Percentiles rank a stretch among this genome's conserved stretches.
Conservation (phyloP, 192 early-diverging fungal genomes). For the Podila epigama region DNA sequence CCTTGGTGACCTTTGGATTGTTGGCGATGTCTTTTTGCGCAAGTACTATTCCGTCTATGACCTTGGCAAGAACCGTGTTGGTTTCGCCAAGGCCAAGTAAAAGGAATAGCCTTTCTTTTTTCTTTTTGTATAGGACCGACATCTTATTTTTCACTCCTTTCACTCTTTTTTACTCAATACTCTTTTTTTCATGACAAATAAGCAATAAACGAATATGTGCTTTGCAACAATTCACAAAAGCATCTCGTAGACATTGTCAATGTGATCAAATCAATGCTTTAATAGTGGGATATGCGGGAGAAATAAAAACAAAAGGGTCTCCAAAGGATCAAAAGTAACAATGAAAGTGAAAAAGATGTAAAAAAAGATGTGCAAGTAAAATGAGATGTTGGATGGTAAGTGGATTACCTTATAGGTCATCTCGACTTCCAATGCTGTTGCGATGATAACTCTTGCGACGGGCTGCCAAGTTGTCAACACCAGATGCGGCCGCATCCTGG, state of each 20-base stretch:
- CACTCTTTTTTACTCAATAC: too few relatives aligned
- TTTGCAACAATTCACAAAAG: too few relatives aligned
- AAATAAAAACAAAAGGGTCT: background rate
- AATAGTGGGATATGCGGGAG: too few relatives aligned
- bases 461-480: background rate
- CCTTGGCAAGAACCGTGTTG: constrained; percentile 73
- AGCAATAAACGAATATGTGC: too few relatives aligned
- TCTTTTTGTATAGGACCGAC: too few relatives aligned
- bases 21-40: constrained; percentile 82
- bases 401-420: background rate
- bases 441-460: constrained; percentile 26
- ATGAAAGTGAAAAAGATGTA: background rate
- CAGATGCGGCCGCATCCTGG: constrained; percentile 9
- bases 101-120: background rate
- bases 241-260: too few relatives aligned
- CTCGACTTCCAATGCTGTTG: constrained; percentile 12
- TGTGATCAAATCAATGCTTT: too few relatives aligned
- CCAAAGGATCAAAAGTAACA: background rate
- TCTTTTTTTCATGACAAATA: too few relatives aligned
- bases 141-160: too few relatives aligned
- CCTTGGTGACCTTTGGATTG: constrained; percentile 83
- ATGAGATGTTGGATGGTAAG: background rate
- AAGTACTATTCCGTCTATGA: constrained; percentile 79
- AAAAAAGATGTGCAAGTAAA: background rate
- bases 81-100: constrained; percentile 50